These are phyloP conservation scores for Stemphylium vesicarium DNA, from an alignment of 2,329 filamentous ascomycete species.

Conservation along the genomic window DNA sequence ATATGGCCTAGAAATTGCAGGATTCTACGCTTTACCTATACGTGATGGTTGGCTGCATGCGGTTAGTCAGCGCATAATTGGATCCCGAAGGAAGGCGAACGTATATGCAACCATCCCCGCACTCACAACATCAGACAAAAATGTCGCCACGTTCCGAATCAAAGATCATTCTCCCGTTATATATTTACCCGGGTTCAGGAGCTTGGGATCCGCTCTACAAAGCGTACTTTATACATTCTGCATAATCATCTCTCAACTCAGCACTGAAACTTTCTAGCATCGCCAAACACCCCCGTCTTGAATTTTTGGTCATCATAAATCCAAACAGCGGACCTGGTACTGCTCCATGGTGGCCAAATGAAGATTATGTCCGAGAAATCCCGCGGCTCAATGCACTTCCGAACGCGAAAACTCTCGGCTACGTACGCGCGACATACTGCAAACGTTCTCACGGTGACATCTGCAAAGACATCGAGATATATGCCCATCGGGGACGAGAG, in stretches of 20 bases:
- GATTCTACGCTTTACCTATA: not conserved
- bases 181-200: slow-evolving; percentile 56
- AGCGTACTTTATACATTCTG: slow-evolving; percentile 41
- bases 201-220: slow-evolving; percentile 58
- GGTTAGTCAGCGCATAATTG: slow-evolving; percentile 9
- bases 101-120: not conserved
- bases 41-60: not conserved
- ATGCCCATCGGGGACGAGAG: slow-evolving; percentile 51
- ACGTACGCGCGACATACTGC: slow-evolving; percentile 59
- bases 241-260: not conserved
- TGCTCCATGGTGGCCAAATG: slow-evolving; percentile 53
- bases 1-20: not conserved
- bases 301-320: slow-evolving; percentile 61
- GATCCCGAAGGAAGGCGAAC: not conserved
- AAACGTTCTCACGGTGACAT: slow-evolving; percentile 49
- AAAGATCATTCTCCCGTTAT: slow-evolving; percentile 56
- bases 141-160: slow-evolving; percentile 22
- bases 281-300: slow-evolving; percentile 43
- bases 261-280: slow-evolving; percentile 18
- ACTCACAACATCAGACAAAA: not conserved
- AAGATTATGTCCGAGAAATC: slow-evolving; percentile 55
- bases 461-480: slow-evolving; percentile 53
- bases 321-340: slow-evolving; percentile 56
- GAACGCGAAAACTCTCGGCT: slow-evolving; percentile 59
- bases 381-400: slow-evolving; percentile 48